Base-by-base conservation (phyloP, 176 grass and related monocot genomes). In the Pharus latifolius region DNA sequence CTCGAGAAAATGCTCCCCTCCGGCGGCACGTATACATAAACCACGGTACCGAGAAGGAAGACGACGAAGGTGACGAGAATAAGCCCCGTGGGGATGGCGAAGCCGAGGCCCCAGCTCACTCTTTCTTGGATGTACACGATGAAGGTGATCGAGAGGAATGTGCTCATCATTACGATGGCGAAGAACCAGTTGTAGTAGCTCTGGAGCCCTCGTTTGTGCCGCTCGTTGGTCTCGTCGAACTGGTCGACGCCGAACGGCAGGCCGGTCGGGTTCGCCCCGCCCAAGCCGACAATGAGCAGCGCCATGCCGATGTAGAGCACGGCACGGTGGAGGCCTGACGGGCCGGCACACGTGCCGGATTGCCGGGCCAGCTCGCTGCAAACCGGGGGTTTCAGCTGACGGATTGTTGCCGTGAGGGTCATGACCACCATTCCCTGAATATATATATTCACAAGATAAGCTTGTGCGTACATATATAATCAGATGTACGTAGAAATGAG, bases 1-100 rank as follows among this genome's bases (percentile, higher is more conserved):
- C 70, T 73, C 1, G 77, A 41, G 77, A 85, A 85, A 28, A 85
- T 69, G 63, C 83, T 85, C 15, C 83, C 83, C 63, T 75, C 64
- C 1, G 77, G 47, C 2, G 63, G 70, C 37, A 85, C 64, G 70
- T 43, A 17, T 37, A 80, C 12, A 46, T 85, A 85, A 0, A 69
- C 0, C 64, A 13, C 2, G 16, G 56, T 26, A 45, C 83, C 83
- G 22, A 11, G 43, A 55, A 80, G 78, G 83, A 80, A 85, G 2
- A 18, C 17, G 47, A 5, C 20, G 19, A 80, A 20, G 62, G 63
- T 23, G 65, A 30, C 40, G 63, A 40, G 6, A 62, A 70, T 50
- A 34, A 85, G 18, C 17, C 15, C 77, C 0, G 83, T 69, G 29
- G 83, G 76, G 63, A 85, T 65, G 63, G 29, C 70, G 46, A 80